Evolutionary conservation across 306 rosid genomes (phyloP).

Genomic region (Cotoneaster glaucophyllus): DNA sequence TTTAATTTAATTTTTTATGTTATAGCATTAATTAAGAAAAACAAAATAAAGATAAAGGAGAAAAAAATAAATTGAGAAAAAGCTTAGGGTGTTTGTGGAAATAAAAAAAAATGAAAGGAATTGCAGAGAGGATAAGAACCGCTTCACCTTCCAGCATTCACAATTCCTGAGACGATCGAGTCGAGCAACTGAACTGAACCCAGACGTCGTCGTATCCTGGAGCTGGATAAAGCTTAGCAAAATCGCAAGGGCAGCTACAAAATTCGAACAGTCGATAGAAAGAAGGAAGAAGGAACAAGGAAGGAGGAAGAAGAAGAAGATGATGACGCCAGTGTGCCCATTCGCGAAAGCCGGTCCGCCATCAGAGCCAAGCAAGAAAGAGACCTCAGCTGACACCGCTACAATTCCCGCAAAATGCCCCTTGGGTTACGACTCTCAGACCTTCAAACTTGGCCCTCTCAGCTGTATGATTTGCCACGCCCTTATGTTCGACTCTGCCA

Average conservation of each 20-base stretch:
- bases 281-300: no score
- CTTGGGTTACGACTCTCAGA: slow-evolving; percentile 70
- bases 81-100: no score
- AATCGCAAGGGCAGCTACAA: neutral
- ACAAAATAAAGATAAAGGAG: no score
- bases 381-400: slow-evolving; percentile 1
- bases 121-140: no score
- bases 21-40: no score
- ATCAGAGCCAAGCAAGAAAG: neutral
- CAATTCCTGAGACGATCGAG: neutral
- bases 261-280: neutral
- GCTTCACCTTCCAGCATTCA: neutral
- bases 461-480: slow-evolving; percentile 73
- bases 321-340: slow-evolving; percentile 84
- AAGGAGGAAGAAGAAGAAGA: slow-evolving; percentile 5
- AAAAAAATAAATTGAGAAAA: no score
- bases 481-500: slow-evolving; percentile 9
- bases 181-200: neutral
- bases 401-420: slow-evolving; percentile 63
- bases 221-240: neutral
- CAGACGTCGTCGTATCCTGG: neutral
- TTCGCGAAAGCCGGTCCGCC: slow-evolving; percentile 84
- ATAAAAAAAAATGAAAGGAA: no score
- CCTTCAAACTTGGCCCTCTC: slow-evolving; percentile 89
- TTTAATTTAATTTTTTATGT: no score